A percentile compares a stretch with the other conserved stretches of the same genome.
Evolutionary conservation across 1,284 basidiomycete genomes (phyloP).

Genomic region (Inonotus hispidus): DNA sequence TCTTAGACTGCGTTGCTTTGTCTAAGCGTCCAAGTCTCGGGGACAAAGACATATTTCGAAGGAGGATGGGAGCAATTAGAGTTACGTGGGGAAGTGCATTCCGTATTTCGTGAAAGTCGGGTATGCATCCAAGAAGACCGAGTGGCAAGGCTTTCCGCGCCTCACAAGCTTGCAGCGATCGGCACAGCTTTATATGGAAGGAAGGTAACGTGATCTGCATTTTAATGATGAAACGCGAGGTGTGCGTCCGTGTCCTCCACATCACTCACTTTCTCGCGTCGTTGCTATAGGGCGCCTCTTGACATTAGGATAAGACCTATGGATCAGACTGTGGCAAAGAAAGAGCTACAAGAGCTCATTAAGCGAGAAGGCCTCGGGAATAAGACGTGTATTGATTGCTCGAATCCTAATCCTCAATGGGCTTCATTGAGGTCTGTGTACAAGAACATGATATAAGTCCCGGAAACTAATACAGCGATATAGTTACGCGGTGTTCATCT

Average conservation of each 20-base stretch:
- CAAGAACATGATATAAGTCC: neutral
- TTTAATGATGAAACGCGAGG: neutral
- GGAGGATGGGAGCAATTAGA: neutral
- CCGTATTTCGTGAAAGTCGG: neutral
- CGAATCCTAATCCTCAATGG: constrained; percentile 88
- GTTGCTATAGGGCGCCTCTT: too few relatives aligned
- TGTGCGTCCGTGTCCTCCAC: neutral
- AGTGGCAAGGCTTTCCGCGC: too few relatives aligned
- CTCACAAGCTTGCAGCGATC: neutral
- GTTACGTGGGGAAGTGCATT: neutral
- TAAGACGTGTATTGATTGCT: constrained; percentile 76
- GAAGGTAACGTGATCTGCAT: neutral
- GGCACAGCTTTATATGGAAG: neutral
- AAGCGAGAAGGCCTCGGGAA: constrained; percentile 69
- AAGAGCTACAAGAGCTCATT: constrained; percentile 69
- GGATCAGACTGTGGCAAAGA: constrained; percentile 67
- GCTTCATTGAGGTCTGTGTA: constrained; percentile 61
- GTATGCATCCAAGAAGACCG: neutral
- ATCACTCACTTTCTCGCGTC: neutral
- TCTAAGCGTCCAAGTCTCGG: constrained; percentile 8
- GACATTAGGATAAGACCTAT: too few relatives aligned
- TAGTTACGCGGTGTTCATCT: constrained; percentile 84
- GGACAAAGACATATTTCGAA: neutral
- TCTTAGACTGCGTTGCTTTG: constrained; percentile 47
- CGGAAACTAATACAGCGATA: constrained; percentile 22